Percentiles rank a stretch among this genome's conserved stretches.
phyloP scores from a whole-genome alignment of 2,329 filamentous ascomycete genomes.

The Paraphaeosphaeria minitans region DNA sequence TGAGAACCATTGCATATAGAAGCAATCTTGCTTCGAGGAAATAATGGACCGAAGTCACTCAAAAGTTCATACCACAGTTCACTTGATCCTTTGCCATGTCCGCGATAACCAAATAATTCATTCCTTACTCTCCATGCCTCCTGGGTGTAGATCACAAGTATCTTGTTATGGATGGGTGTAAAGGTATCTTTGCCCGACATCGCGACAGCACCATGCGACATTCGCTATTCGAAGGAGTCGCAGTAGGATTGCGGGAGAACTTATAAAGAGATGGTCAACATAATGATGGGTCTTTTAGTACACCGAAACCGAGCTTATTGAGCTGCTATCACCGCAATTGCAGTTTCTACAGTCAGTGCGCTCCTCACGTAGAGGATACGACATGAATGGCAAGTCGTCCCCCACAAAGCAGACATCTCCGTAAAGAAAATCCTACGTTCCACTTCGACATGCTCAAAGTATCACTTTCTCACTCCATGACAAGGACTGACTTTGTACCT shows the following conservation, averaged over 20 bases:
- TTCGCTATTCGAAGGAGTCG: no score
- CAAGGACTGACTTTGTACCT: background rate
- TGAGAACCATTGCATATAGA: no score
- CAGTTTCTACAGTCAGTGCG: constrained; percentile 39
- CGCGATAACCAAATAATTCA: no score
- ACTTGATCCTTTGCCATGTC: no score
- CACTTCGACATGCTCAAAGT: background rate
- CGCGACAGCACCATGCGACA: background rate
- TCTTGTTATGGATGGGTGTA: background rate
- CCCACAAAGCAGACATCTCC: background rate
- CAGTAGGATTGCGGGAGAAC: no score
- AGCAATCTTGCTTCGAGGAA: no score
- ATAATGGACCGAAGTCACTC: no score
- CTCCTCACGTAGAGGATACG: constrained; percentile 55
- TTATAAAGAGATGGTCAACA: constrained; percentile 48
- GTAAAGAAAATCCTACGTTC: background rate
- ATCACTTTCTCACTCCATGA: background rate
- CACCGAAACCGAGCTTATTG: constrained; percentile 53
- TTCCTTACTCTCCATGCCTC: no score
- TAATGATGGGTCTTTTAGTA: constrained; percentile 54
- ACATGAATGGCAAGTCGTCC: constrained; percentile 41
- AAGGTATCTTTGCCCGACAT: background rate
- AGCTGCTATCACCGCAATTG: constrained; percentile 45
- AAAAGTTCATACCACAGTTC: no score
- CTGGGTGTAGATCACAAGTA: background rate